phyloP scores from a whole-genome alignment of 352 stramenopile genomes.

The Phytopythium delawarense region DNA sequence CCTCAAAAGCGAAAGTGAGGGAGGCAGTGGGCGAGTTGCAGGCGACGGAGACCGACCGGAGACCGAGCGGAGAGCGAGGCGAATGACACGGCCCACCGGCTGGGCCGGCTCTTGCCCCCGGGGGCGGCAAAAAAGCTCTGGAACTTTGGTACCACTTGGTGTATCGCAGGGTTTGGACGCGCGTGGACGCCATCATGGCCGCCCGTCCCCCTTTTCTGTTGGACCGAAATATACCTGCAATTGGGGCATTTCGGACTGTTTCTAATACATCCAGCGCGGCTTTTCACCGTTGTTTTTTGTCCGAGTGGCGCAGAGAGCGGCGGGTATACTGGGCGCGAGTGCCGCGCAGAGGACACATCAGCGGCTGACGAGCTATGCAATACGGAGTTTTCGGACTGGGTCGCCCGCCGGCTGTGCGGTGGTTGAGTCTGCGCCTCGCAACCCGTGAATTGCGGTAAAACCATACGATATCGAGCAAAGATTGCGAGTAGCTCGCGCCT shows the following conservation, averaged over 20 bases:
- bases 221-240: too few species aligned
- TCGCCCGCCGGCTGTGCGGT: background rate
- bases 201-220: too few species aligned
- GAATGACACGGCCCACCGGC: background rate
- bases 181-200: too few species aligned
- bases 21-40: constrained; percentile 5
- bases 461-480: background rate
- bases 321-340: background rate
- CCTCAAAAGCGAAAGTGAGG: constrained; percentile 33
- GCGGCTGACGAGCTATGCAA: constrained; percentile 8
- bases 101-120: too few species aligned
- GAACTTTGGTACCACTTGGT: too few species aligned
- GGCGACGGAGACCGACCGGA: background rate
- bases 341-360: constrained; percentile 21
- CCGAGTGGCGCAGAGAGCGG: background rate
- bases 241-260: too few species aligned
- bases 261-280: too few species aligned
- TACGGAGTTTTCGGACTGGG: constrained; percentile 10
- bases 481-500: too few species aligned
- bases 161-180: too few species aligned
- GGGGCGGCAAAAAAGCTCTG: too few species aligned
- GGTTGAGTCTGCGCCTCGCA: background rate
- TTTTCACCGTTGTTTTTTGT: background rate
- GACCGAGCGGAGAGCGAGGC: background rate
- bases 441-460: background rate